Conservation (phyloP, 495 filamentous ascomycete genomes). For the Lepidopterella palustris region DNA sequence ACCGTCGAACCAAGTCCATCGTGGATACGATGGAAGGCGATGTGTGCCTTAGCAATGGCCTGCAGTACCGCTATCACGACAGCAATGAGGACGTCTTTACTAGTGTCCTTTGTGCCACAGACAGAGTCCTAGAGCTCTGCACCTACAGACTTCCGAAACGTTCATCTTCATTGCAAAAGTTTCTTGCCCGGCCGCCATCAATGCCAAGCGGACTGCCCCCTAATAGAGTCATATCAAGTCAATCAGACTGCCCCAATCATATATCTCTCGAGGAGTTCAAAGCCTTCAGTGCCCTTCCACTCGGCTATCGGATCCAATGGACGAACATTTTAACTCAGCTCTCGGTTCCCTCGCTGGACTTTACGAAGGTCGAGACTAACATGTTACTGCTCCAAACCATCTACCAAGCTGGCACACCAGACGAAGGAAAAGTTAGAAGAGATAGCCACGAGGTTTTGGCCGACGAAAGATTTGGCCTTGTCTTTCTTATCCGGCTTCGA, state of each 20-base stretch:
- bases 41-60: constrained; percentile 22
- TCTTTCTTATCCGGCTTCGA: constrained; percentile 4
- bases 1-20: constrained; percentile 32
- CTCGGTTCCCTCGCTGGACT: constrained; percentile 11
- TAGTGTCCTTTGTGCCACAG: not conserved
- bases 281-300: constrained; percentile 20
- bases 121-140: constrained; percentile 5
- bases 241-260: constrained; percentile 17
- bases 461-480: constrained; percentile 3
- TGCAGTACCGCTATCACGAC: constrained; percentile 24
- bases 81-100: not conserved
- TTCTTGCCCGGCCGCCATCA: constrained; percentile 6
- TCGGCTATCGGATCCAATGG: constrained; percentile 27
- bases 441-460: constrained; percentile 7
- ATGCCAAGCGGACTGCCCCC: constrained; percentile 4
- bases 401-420: constrained; percentile 17
- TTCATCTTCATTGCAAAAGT: constrained; percentile 15
- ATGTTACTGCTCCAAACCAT: constrained; percentile 24
- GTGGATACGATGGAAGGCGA: constrained; percentile 19
- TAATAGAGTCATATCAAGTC: constrained; percentile 27
- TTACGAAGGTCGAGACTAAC: constrained; percentile 22
- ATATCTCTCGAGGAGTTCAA: constrained; percentile 27
- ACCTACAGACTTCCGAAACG: constrained; percentile 19
- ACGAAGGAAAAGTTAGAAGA: not conserved
- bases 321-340: constrained; percentile 26